A percentile compares a stretch with the other conserved stretches of the same genome.
Evolutionary conservation across 352 stramenopile species (phyloP).

Genomic region (Chloridella minuta): DNA sequence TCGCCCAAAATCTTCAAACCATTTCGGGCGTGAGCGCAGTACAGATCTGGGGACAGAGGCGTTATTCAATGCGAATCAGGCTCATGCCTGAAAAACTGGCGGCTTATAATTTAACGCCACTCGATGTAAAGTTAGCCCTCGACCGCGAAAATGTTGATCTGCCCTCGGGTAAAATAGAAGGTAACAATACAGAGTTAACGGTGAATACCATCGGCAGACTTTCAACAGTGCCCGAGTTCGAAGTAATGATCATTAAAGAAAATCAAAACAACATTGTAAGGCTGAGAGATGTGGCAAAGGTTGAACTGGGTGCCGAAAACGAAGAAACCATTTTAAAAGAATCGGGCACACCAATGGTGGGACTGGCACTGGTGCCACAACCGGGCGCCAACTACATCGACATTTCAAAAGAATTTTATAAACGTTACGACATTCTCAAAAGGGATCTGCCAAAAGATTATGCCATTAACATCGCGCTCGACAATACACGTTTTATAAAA

Average conservation of each 20-base stretch:
- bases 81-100: background rate
- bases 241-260: background rate
- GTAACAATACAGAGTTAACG: too few relatives aligned
- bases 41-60: background rate
- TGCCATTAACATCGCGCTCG: background rate
- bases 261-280: background rate
- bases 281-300: background rate
- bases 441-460: background rate
- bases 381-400: background rate
- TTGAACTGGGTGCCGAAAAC: background rate
- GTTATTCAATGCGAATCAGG: background rate
- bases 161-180: background rate
- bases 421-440: background rate
- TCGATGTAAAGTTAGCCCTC: background rate
- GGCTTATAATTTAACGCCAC: background rate
- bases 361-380: background rate
- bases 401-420: background rate
- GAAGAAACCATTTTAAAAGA: background rate
- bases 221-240: background rate
- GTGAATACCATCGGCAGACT: too few relatives aligned
- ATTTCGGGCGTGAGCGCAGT: background rate
- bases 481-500: background rate
- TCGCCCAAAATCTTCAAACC: background rate
- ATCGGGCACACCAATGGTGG: background rate
- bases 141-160: background rate